Evolutionary conservation across 2,329 filamentous ascomycete species (phyloP), one percentile per base, ranked within the genome.

Genomic region (Fusarium coicis): DNA sequence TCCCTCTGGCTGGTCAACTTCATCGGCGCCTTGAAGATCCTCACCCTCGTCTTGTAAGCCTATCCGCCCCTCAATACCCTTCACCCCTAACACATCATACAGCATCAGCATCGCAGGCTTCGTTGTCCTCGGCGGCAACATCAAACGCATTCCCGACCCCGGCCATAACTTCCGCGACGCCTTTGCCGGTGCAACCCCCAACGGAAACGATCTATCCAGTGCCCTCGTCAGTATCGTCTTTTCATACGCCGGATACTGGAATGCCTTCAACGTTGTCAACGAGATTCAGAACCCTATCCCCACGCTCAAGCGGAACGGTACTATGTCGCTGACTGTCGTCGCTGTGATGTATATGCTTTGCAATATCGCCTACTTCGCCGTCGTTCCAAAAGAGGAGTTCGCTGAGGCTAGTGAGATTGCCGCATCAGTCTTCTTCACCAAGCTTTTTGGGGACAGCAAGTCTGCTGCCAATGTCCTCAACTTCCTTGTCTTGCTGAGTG

Each of bases 191-290:
- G 81, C 80, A 0, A 79, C 81, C 0, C 69, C 59, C 37, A 82
- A 80, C 54, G 83, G 81, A 34, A 82, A 84, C 60, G 80, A 81
- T 30, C 66, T 83, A 2, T 77, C 83, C 0, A 76, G 85, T 64
- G 89, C 89, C 0, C 77, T 92, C 30, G 85, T 89, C 53, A 90
- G 86, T 60, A 87, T 91, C 55, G 85, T 88, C 34, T 91, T 90
- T 66, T 87, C 88, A 0, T 91, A 90, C 67, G 78, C 82, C 0
- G 89, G 89, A 4, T 91, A 86, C 67, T 80, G 84, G 16, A 91
- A 91, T 70, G 87, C 88, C 0, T 91, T 91, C 80, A 90, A 90
- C 68, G 84, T 91, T 7, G 87, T 88, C 63, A 90, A 90, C 58
- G 89, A 91, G 78, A 86, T 91, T 70, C 86, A 89, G 83, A 87